Evolutionary conservation across 2,329 filamentous ascomycete genomes (phyloP), one percentile per base, ranked within the genome.

Genomic region (Fusarium metavorans): DNA sequence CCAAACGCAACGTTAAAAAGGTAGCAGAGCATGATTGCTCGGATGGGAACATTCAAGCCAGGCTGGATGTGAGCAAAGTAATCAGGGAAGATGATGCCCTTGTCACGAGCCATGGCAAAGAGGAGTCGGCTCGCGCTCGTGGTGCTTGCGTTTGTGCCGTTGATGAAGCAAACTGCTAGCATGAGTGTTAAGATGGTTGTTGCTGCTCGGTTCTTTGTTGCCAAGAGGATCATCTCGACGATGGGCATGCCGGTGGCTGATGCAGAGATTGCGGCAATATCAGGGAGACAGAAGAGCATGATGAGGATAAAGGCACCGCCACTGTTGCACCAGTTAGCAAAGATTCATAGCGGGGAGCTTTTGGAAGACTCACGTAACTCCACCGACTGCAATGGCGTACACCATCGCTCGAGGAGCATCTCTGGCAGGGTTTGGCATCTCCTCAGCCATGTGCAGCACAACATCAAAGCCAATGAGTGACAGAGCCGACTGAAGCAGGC

Each of bases 181-280:
- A 84, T 82, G 32, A 86, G 76, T 25, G 81, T 82, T 37, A 87
- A 59, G 5, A 87, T 71, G 11, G 83, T 83, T 8, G 85, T 80
- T 0, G 79, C 84, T 1, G 81, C 82, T 4, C 82, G 80, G 56
- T 77, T 85, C 6, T 81, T 78, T 3, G 85, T 87, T 0, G 81
- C 82, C 58, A 84, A 84, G 20, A 83, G 77, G 66, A 86, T 82
- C 32, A 88, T 78, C 62, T 87, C 85, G 30, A 84, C 79, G 60
- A 87, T 85, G 10, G 86, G 85, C 79, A 87, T 84, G 7, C 83
- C 83, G 0, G 85, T 86, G 6, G 80, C 68, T 3, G 84, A 80
- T 0, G 65, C 67, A 5, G 84, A 57, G 8, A 85, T 77, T 1
- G 79, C 79, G 0, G 77, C 76, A 18, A 80, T 80, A 65, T 85